A percentile compares a stretch with the other conserved stretches of the same genome.
Evolutionary conservation across 352 stramenopile species (phyloP).

Genomic region (Phytopythium helicoides): DNA sequence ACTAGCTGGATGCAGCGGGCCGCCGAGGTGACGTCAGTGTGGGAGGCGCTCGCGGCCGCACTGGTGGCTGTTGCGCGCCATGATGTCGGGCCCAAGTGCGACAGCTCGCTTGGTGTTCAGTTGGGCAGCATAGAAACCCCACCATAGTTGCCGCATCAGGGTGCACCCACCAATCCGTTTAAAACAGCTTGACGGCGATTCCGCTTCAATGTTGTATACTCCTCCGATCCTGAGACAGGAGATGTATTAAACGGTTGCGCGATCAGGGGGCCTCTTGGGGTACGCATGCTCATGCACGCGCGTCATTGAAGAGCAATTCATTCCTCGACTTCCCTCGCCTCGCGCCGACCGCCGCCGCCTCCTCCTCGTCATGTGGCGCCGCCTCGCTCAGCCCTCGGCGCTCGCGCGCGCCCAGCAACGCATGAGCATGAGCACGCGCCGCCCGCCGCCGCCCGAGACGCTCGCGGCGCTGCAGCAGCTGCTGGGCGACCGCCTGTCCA

Average conservation of each 20-base stretch:
- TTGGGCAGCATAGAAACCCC: constrained; percentile 8
- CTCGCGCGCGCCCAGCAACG: constrained; percentile 5
- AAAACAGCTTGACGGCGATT: neutral
- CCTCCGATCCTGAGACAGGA: constrained; percentile 4
- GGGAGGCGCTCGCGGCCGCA: too few species aligned
- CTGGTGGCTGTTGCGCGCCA: too few species aligned
- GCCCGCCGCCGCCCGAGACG: constrained; percentile 41
- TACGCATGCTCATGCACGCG: neutral
- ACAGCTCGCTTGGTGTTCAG: too few species aligned
- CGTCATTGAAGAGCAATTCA: constrained; percentile 19
- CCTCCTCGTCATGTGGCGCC: constrained; percentile 24
- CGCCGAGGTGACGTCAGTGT: neutral
- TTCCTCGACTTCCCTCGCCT: constrained; percentile 19
- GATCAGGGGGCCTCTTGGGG: constrained; percentile 1
- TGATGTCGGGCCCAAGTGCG: too few species aligned
- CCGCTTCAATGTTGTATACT: too few species aligned
- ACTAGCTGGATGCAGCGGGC: neutral
- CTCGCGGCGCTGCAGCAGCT: constrained; percentile 51
- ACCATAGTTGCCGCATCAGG: constrained; percentile 14
- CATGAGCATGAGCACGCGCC: constrained; percentile 23
- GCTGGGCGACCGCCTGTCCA: constrained; percentile 67
- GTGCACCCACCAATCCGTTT: constrained; percentile 4
- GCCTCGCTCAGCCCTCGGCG: constrained; percentile 11
- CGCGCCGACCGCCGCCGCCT: neutral
- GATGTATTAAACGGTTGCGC: constrained; percentile 2